Base-by-base conservation (phyloP, 2,329 filamentous ascomycete species). In the Thelonectria rubi region DNA sequence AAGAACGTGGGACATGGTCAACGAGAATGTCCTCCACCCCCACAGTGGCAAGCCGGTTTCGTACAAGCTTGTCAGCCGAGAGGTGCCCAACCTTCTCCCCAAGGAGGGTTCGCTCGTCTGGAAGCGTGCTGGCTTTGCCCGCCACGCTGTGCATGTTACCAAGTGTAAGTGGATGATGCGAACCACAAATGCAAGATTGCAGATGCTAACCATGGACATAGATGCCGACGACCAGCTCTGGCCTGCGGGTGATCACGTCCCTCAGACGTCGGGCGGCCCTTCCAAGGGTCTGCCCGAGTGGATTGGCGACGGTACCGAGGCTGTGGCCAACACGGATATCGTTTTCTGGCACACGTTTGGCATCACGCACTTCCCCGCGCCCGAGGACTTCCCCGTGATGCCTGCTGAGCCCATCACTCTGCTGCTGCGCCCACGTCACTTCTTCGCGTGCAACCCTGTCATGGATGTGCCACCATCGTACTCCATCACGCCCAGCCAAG, bases 301-400 rank as follows among this genome's bases (percentile, higher is more conserved):
- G 92, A 90, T 95, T 68, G 87, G 87, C 21, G 86, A 93, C 63
- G 88, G 91, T 12, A 80, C 79, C 47, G 87, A 85, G 59, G 85
- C 81, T 24, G 88, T 97, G 67, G 91, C 91, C 57, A 91, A 97
- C 80, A 91, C 88, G 1, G 92, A 97, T 74, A 80, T 97, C 30
- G 93, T 97, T 1, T 85, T 97, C 15, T 97, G 93, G 93, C 93
- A 97, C 79, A 97, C 93, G 0, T 97, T 97, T 72, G 94, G 94
- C 37, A 83, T 97, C 37, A 94, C 91, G 1, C 94, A 97, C 75
- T 94, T 97, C 81, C 93, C 94, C 0, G 82, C 91, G 0, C 93
- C 93, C 0, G 94, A 97, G 74, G 94, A 97, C 77, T 97, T 92
- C 81, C 94, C 94, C 30, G 84, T 97, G 69, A 97, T 97, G 93